Evolutionary conservation across 768 basidiomycete genomes (phyloP), one percentile per base, ranked within the genome.

Genomic region (Auriscalpium orientale): DNA sequence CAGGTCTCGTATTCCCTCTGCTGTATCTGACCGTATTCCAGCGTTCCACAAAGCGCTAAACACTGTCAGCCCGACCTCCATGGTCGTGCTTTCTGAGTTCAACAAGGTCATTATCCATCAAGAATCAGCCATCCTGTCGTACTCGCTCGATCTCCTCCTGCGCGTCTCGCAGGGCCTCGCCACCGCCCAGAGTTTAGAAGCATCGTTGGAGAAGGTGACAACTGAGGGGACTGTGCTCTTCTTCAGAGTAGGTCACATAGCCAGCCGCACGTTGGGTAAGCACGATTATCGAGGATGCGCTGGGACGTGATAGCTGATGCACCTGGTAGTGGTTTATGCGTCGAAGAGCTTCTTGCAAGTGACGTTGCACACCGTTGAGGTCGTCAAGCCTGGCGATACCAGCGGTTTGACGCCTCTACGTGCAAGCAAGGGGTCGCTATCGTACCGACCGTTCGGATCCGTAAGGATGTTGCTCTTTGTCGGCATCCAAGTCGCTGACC

Each of bases 61-160:
- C 9, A 72, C 74, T 56, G 64, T 72, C 8, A 78, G 76, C 50
- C 76, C 82, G 18, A 76, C 73, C 3, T 76, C 78, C 13, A 73
- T 93, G 37, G 73, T 80, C 8, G 82, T 81, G 0, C 67, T 91
- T 16, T 80, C 72, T 35, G 68, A 73, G 0, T 84, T 80, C 66
- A 83, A 87, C 66, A 85, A 82, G 62, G 76, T 93, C 54, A 67
- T 92, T 40, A 74, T 92, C 3, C 83, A 86, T 40, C 73, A 76
- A 13, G 84, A 87, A 51, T 70, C 68, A 10, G 74, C 76, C 1
- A 69, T 93, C 4, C 59, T 79, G 20, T 78, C 86, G 0, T 92
- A 88, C 64, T 84, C 87, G 0, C 74, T 91, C 9, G 87, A 89
- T 56, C 66, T 83, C n/a, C 69, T 91, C 45, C 82, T 79, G 0